Conservation (phyloP, 441 rosid genomes). For the Pelargonium fulgidum region DNA sequence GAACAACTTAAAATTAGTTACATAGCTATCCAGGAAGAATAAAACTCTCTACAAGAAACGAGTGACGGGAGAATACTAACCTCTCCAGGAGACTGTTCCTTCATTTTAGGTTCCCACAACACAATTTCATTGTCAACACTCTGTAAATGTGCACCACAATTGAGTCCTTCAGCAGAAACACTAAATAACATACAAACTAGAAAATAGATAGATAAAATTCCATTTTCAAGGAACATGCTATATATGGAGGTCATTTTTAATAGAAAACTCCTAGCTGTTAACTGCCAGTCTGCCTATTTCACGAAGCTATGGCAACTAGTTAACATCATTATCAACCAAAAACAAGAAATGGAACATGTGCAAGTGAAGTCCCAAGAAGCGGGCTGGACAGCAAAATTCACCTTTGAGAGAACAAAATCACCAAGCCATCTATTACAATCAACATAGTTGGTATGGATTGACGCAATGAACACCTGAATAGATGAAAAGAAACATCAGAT, state of each 20-base stretch:
- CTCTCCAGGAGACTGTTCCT: slow-evolving; percentile 98
- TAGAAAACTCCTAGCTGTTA: too few relatives aligned
- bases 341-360: too few relatives aligned
- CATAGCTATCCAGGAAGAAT: neutral
- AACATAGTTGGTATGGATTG: slow-evolving; percentile 82
- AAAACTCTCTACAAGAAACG: neutral
- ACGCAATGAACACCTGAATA: slow-evolving; percentile 81
- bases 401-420: slow-evolving; percentile 90
- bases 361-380: neutral
- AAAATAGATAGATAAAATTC: neutral
- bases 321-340: too few relatives aligned
- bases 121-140: slow-evolving; percentile 94
- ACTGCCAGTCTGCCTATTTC: too few relatives aligned
- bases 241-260: too few relatives aligned
- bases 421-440: slow-evolving; percentile 98
- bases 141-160: slow-evolving; percentile 36
- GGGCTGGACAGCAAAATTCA: slow-evolving; percentile 16
- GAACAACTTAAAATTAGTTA: neutral
- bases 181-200: neutral
- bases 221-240: too few relatives aligned
- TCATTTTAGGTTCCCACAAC: slow-evolving; percentile 92
- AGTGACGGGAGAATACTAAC: slow-evolving; percentile 32
- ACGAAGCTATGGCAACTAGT: too few relatives aligned
- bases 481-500: slow-evolving; percentile 10
- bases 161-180: slow-evolving; percentile 14